phyloP scores from a whole-genome alignment of 495 filamentous ascomycete species.

The Penicillium salamii region DNA sequence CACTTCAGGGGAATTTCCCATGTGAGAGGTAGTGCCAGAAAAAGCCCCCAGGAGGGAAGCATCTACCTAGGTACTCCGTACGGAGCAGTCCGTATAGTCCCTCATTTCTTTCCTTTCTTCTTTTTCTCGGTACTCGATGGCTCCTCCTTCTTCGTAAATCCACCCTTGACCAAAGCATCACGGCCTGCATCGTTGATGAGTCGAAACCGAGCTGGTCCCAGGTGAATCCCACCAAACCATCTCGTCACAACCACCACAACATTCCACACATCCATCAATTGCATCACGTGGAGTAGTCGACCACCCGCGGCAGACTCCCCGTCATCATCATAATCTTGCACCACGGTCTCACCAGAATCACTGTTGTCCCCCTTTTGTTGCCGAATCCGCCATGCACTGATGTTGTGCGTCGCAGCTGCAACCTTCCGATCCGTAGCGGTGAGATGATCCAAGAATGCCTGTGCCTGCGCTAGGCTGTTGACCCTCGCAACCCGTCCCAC shows the following conservation, averaged over 20 bases:
- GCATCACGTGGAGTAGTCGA: slow-evolving; percentile 81
- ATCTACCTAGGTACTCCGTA: too few relatives aligned
- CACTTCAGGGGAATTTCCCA: neutral
- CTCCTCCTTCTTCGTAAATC: slow-evolving; percentile 52
- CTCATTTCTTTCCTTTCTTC: slow-evolving; percentile 59
- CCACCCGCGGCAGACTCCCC: slow-evolving; percentile 93
- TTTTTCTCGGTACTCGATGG: slow-evolving; percentile 44
- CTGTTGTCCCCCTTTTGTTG: slow-evolving; percentile 34
- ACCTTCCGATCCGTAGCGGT: slow-evolving; percentile 77
- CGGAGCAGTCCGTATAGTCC: too few relatives aligned
- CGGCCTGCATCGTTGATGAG: slow-evolving; percentile 83
- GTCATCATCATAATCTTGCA: slow-evolving; percentile 93
- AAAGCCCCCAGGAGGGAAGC: too few relatives aligned
- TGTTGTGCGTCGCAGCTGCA: slow-evolving; percentile 87
- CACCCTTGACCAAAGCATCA: slow-evolving; percentile 80
- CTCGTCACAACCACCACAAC: slow-evolving; percentile 89
- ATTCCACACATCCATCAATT: slow-evolving; percentile 92
- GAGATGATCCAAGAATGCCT: slow-evolving; percentile 65
- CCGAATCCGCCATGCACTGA: slow-evolving; percentile 65
- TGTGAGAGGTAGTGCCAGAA: neutral
- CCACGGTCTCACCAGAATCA: slow-evolving; percentile 51
- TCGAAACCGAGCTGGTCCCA: slow-evolving; percentile 86
- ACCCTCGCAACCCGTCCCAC: slow-evolving; percentile 71
- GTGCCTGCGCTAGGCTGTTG: slow-evolving; percentile 63
- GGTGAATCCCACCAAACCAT: slow-evolving; percentile 89